Conservation (phyloP, 2,329 filamentous ascomycete genomes). For the Aspergillus sp. region DNA sequence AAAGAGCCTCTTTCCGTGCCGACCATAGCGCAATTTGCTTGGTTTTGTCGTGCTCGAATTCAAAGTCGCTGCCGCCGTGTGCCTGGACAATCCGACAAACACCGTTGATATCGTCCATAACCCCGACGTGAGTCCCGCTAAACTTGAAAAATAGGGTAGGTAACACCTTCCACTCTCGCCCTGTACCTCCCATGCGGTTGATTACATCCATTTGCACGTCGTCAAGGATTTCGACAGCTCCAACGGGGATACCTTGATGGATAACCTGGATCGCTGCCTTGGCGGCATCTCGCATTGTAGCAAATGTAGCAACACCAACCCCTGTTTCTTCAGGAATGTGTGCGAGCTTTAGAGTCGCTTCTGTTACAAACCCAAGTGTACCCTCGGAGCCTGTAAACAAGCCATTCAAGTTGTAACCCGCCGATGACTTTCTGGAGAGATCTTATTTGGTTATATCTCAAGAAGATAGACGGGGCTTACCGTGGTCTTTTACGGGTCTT, state of each 20-base stretch:
- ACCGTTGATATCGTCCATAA: conserved; percentile 69
- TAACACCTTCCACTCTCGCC: conserved; percentile 45
- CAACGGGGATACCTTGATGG: conserved; percentile 64
- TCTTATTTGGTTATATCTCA: no score
- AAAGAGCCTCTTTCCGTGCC: conserved; percentile 60
- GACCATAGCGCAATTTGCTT: conserved; percentile 58
- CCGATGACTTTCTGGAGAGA: conserved; percentile 67
- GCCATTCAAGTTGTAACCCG: conserved; percentile 69
- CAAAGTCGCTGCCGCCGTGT: conserved; percentile 59
- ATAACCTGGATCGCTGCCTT: conserved; percentile 65
- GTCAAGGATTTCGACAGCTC: conserved; percentile 65
- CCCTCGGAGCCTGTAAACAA: conserved; percentile 71
- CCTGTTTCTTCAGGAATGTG: conserved; percentile 63
- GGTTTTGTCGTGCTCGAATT: conserved; percentile 53
- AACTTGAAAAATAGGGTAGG: conserved; percentile 56
- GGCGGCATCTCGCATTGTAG: conserved; percentile 61
- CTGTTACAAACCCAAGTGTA: conserved; percentile 69
- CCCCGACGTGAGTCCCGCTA: conserved; percentile 72
- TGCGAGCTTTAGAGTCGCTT: conserved; percentile 67
- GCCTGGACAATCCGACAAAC: conserved; percentile 66
- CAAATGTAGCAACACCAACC: conserved; percentile 64
- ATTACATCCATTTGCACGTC: conserved; percentile 65
- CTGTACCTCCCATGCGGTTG: conserved; percentile 63
- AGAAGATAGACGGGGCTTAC: no score
- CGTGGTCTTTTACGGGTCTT: conserved; percentile 67